These are phyloP conservation scores for Phialocephala sp. DNA, from an alignment of 2,329 filamentous ascomycete genomes.

Conservation along the genomic window DNA sequence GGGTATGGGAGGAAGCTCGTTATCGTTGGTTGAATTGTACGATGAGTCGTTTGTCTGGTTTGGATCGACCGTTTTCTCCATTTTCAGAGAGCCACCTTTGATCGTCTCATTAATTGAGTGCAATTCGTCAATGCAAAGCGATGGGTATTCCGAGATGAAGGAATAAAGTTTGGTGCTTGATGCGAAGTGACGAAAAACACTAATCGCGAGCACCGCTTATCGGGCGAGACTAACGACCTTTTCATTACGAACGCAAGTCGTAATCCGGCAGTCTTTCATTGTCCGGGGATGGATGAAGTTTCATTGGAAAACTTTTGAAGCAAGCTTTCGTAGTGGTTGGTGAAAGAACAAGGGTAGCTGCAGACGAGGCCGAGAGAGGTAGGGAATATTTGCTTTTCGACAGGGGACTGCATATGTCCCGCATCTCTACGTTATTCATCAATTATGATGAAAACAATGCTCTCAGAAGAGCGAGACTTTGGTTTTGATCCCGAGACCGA, in stretches of 20 bases:
- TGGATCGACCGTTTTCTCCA: constrained; percentile 9
- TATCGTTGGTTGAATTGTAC: background rate
- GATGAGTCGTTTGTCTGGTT: background rate
- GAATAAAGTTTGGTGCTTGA: background rate
- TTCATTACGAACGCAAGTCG: background rate
- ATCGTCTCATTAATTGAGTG: background rate
- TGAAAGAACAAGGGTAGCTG: background rate
- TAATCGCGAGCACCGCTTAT: background rate
- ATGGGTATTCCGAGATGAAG: background rate
- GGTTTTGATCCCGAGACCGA: background rate
- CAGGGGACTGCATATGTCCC: background rate
- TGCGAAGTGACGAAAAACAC: background rate
- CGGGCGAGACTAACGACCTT: background rate
- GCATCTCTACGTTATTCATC: background rate
- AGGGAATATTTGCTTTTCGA: background rate
- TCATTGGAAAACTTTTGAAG: background rate
- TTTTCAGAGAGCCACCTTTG: background rate
- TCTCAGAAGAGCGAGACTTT: background rate
- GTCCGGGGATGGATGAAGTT: background rate
- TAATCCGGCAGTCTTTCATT: background rate
- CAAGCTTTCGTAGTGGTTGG: background rate
- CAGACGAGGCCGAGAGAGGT: background rate
- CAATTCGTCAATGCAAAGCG: background rate
- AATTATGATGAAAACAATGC: background rate
- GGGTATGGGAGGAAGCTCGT: background rate